These are phyloP conservation scores for Quillaja saponaria DNA, from an alignment of 306 rosid species.

Conservation along the genomic window DNA sequence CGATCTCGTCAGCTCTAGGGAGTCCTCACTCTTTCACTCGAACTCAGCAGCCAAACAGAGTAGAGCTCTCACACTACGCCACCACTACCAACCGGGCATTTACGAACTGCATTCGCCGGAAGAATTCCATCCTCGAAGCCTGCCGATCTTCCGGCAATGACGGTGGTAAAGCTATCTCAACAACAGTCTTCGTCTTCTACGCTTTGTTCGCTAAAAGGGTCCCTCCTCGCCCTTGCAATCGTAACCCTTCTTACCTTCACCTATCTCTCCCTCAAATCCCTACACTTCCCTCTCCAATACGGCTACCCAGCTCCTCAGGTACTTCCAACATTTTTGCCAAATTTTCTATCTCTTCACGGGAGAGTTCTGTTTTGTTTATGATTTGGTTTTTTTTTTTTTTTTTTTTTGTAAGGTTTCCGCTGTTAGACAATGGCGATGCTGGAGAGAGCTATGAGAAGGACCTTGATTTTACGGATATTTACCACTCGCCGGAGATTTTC, in stretches of 20 bases:
- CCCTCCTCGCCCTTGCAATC: conserved; percentile 71
- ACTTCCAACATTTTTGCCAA: background rate
- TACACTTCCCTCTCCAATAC: conserved; percentile 30
- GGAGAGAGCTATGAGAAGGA: conserved; percentile 4
- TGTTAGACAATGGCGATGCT: conserved; percentile 22
- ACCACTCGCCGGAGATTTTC: conserved; percentile 75
- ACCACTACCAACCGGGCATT: too few relatives aligned
- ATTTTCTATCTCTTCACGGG: too few relatives aligned
- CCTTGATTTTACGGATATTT: conserved; percentile 46
- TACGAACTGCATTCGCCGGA: too few relatives aligned
- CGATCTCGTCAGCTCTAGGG: background rate
- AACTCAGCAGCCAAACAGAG: background rate
- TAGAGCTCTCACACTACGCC: background rate
- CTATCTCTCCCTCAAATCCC: conserved; percentile 63
- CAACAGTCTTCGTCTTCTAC: conserved; percentile 32
- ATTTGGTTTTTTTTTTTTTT: background rate
- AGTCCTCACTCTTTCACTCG: background rate
- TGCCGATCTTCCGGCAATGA: conserved; percentile 41
- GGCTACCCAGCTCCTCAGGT: conserved; percentile 47
- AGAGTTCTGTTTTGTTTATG: background rate
- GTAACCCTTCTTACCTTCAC: conserved; percentile 74
- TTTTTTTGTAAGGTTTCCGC: conserved; percentile 35
- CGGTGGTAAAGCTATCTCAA: conserved; percentile 48
- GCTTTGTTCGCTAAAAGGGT: conserved; percentile 60
- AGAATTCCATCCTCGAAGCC: background rate